Evolutionary conservation across 345 rosid species (phyloP).

Genomic region (Euphorbia pulcherrima): DNA sequence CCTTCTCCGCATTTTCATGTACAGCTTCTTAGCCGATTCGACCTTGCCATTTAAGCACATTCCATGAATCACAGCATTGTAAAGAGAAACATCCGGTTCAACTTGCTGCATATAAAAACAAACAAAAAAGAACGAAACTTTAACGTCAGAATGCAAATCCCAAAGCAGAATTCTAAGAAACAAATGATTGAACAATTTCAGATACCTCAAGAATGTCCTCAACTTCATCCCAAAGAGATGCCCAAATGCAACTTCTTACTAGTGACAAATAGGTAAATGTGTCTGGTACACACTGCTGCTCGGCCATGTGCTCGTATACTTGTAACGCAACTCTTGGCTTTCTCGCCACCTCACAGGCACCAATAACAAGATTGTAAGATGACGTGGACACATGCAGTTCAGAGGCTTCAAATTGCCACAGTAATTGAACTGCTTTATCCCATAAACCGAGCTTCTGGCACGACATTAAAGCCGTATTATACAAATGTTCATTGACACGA

Average conservation of each 20-base stretch:
- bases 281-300: conserved; percentile 46
- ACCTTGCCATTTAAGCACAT: conserved; percentile 64
- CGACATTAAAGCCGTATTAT: conserved; percentile 55
- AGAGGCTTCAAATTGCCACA: conserved; percentile 68
- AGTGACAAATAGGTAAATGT: conserved; percentile 65
- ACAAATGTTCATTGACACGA: conserved; percentile 46
- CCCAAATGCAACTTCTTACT: conserved; percentile 71
- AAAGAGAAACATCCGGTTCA: conserved; percentile 52
- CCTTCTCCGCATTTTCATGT: conserved; percentile 47
- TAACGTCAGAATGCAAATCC: not conserved
- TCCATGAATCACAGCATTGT: conserved; percentile 67
- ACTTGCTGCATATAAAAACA: conserved; percentile 32
- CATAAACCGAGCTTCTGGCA: conserved; percentile 74
- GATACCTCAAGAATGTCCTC: conserved; percentile 58
- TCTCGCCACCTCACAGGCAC: conserved; percentile 66
- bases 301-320: conserved; percentile 68
- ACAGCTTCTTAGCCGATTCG: conserved; percentile 55
- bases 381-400: conserved; percentile 44
- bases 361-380: conserved; percentile 62
- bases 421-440: conserved; percentile 70
- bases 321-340: conserved; percentile 61
- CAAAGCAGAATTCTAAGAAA: not conserved
- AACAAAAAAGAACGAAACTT: not conserved
- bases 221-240: conserved; percentile 69
- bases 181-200: conserved; percentile 1